These are phyloP conservation scores for Clathrus columnatus DNA, from an alignment of 768 basidiomycete species.

Conservation along the genomic window DNA sequence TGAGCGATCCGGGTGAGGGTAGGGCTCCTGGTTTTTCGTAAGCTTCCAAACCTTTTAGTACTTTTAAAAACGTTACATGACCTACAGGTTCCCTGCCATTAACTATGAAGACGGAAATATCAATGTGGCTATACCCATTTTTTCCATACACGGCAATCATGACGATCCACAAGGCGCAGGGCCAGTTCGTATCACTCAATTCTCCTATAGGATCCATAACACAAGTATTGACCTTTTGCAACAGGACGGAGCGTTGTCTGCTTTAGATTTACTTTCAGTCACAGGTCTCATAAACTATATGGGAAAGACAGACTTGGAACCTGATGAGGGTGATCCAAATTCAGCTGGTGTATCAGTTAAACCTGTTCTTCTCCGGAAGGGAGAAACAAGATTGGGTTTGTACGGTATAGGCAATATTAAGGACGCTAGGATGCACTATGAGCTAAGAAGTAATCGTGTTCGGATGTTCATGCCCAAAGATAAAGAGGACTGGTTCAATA, in stretches of 20 bases:
- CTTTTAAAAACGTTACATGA: background rate
- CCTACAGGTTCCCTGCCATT: conserved; percentile 79
- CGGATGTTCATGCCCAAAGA: conserved; percentile 94
- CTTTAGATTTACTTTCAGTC: conserved; percentile 90
- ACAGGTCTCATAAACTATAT: conserved; percentile 95
- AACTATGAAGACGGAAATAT: conserved; percentile 97
- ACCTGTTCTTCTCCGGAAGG: conserved; percentile 88
- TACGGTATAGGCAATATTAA: conserved; percentile 97
- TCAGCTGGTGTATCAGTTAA: conserved; percentile 74
- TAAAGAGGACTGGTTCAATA: conserved; percentile 91
- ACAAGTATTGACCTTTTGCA: background rate
- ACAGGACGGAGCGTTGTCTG: conserved; percentile 91
- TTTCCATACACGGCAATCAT: conserved; percentile 98
- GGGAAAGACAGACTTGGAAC: conserved; percentile 86
- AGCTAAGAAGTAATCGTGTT: conserved; percentile 87
- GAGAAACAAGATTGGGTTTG: conserved; percentile 76
- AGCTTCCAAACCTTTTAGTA: conserved; percentile 20
- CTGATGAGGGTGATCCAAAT: conserved; percentile 57
- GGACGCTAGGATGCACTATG: conserved; percentile 94
- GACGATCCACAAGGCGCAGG: conserved; percentile 98
- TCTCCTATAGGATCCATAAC: background rate
- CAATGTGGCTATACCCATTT: conserved; percentile 93
- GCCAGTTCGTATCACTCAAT: conserved; percentile 42
- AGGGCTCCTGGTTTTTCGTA: conserved; percentile 79
- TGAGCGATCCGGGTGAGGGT: conserved; percentile 91